Evolutionary conservation across 2,329 filamentous ascomycete genomes (phyloP).

Genomic region (Fusarium agapanthi): DNA sequence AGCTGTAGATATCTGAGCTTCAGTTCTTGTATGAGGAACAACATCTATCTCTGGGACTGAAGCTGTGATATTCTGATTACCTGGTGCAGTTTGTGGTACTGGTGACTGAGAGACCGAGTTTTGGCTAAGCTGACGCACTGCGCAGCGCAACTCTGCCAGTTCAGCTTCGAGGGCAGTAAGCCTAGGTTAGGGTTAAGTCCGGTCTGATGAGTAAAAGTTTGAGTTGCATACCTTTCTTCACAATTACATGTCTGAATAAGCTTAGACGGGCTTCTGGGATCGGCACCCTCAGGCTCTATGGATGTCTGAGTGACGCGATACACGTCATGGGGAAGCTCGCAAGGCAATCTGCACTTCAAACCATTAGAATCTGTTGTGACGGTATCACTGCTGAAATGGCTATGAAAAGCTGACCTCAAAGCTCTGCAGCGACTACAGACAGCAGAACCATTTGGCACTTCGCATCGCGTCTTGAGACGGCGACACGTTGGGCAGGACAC

Average conservation of each 20-base stretch:
- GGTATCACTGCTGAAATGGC: rapidly evolving
- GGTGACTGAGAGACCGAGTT: too few relatives aligned
- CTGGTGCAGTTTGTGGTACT: too few relatives aligned
- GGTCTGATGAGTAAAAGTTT: rapidly evolving
- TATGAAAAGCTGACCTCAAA: background rate
- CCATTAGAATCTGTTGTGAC: rapidly evolving
- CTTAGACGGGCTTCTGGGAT: rapidly evolving
- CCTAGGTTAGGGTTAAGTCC: rapidly evolving
- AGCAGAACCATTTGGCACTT: background rate
- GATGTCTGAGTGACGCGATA: background rate
- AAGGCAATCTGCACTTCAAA: background rate
- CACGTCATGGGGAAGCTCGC: background rate
- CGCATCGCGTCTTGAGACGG: background rate
- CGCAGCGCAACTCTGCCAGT: background rate
- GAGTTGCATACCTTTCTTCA: background rate
- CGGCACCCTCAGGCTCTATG: rapidly evolving
- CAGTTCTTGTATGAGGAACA: background rate
- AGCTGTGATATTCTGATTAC: too few relatives aligned
- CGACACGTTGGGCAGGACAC: background rate
- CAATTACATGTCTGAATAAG: background rate
- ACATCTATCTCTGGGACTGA: rapidly evolving
- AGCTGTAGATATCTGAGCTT: background rate
- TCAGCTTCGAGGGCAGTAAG: background rate
- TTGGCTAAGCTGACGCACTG: background rate
- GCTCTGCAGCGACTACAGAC: background rate